Conservation (phyloP, 2,329 filamentous ascomycete species). For the Ceratocystis colombiana region DNA sequence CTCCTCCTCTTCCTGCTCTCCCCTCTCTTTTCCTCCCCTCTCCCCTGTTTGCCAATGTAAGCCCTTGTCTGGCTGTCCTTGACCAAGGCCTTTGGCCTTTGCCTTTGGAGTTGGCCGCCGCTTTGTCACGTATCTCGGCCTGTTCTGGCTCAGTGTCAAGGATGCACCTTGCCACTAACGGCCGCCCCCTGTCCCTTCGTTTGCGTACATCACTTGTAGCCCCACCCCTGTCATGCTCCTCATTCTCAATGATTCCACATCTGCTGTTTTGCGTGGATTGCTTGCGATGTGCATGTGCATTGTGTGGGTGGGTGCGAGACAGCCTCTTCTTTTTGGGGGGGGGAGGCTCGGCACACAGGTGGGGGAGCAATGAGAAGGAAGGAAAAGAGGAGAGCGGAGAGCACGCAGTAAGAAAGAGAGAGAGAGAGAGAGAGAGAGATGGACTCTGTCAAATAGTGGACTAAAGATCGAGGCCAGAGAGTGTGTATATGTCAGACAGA, state of each 20-base stretch:
- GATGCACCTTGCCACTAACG: neutral
- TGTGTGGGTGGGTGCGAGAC: neutral
- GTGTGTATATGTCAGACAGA: too few relatives aligned
- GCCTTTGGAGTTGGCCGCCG: neutral
- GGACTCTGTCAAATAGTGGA: neutral
- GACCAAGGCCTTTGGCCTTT: neutral
- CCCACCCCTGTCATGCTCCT: neutral
- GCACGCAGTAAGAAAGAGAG: too few relatives aligned
- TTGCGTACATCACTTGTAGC: neutral
- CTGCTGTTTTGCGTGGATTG: neutral
- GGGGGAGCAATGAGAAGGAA: neutral
- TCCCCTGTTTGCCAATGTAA: slow-evolving; percentile 3
- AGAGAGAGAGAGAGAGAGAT: too few relatives aligned
- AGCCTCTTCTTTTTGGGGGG: neutral
- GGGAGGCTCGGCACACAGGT: neutral
- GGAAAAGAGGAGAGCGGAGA: neutral
- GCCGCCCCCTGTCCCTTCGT: neutral
- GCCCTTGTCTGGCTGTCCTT: neutral
- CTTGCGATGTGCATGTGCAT: slow-evolving; percentile 4
- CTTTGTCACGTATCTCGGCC: neutral
- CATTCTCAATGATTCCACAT: slow-evolving; percentile 5
- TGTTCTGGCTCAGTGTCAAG: neutral
- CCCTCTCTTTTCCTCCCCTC: neutral
- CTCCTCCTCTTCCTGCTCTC: too few relatives aligned
- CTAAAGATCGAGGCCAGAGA: neutral